A percentile compares a stretch with the other conserved stretches of the same genome.
phyloP scores from a whole-genome alignment of 2,329 filamentous ascomycete species.

The Blastomyces gilchristii region DNA sequence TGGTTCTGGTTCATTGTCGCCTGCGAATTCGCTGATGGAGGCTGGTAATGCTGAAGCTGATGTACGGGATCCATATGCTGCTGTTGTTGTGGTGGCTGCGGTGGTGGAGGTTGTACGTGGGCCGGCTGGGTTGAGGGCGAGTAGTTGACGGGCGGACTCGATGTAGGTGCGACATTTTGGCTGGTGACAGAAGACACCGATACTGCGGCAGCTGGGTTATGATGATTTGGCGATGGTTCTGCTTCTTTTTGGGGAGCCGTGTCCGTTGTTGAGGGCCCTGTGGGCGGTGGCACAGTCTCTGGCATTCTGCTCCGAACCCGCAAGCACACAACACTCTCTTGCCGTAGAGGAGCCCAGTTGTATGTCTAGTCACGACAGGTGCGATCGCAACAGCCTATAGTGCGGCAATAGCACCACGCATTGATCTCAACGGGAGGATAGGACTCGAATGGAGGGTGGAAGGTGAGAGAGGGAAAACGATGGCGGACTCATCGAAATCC shows the following conservation, averaged over 20 bases:
- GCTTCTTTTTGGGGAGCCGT: conserved; percentile 12
- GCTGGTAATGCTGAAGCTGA: conserved; percentile 5
- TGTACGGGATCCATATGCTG: conserved; percentile 11
- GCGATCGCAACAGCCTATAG: not conserved
- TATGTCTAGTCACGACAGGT: not conserved
- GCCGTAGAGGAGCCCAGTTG: not conserved
- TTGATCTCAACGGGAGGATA: not conserved
- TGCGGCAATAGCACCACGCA: not conserved
- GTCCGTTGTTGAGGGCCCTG: conserved; percentile 12
- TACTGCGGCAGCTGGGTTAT: conserved; percentile 9
- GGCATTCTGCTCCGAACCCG: not conserved
- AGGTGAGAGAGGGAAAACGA: not conserved
- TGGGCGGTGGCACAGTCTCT: conserved; percentile 6
- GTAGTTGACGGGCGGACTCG: conserved; percentile 10
- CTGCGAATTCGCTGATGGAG: not conserved
- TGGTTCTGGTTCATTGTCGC: not conserved
- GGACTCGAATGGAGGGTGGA: not conserved
- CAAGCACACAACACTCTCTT: not conserved
- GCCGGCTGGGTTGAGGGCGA: conserved; percentile 29
- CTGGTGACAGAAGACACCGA: conserved; percentile 21
- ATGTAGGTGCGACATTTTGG: conserved; percentile 16
- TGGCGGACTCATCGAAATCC: conserved; percentile 1
- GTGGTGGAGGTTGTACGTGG: conserved; percentile 33
- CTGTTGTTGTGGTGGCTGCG: conserved; percentile 21
- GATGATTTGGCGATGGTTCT: not conserved